Conservation (phyloP, 495 filamentous ascomycete species). For the Amphirosellinia nigrospora region DNA sequence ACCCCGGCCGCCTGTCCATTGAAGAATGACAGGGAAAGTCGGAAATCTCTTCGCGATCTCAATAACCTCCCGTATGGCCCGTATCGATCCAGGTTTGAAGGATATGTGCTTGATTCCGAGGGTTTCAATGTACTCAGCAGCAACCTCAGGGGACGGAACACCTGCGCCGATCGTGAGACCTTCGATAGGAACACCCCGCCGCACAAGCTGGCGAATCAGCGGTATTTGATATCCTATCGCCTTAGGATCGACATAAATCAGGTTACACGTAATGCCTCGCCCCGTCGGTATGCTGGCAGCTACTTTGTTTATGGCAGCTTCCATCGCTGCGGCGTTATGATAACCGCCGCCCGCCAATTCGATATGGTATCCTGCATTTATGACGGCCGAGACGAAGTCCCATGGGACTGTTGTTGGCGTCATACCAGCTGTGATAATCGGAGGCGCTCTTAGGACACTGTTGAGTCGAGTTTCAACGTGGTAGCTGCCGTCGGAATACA, state of each 20-base stretch:
- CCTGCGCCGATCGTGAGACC: conserved; percentile 82
- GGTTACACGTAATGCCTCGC: conserved; percentile 79
- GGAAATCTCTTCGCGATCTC: conserved; percentile 79
- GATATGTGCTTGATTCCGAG: conserved; percentile 79
- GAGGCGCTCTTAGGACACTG: conserved; percentile 74
- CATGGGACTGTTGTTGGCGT: conserved; percentile 92
- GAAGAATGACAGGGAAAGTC: conserved; percentile 73
- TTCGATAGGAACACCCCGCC: conserved; percentile 79
- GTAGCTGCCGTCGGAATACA: conserved; percentile 74
- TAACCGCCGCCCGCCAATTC: conserved; percentile 85
- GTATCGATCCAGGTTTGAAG: conserved; percentile 79
- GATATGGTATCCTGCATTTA: conserved; percentile 92
- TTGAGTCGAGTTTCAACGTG: conserved; percentile 89
- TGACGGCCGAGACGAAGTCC: conserved; percentile 92
- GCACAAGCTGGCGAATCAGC: conserved; percentile 71
- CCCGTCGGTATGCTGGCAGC: conserved; percentile 76
- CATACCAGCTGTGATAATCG: conserved; percentile 95
- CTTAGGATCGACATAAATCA: conserved; percentile 83
- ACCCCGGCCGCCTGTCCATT: conserved; percentile 81
- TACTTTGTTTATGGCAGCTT: conserved; percentile 76
- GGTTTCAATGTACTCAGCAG: conserved; percentile 77
- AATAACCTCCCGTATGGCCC: conserved; percentile 75
- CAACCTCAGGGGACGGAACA: conserved; percentile 78
- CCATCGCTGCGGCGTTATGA: conserved; percentile 77
- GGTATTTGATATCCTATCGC: conserved; percentile 90